Evolutionary conservation across 176 grass and related monocot genomes (phyloP), one percentile per base, ranked within the genome.

Genomic region (Echinochloa phyllopogon): DNA sequence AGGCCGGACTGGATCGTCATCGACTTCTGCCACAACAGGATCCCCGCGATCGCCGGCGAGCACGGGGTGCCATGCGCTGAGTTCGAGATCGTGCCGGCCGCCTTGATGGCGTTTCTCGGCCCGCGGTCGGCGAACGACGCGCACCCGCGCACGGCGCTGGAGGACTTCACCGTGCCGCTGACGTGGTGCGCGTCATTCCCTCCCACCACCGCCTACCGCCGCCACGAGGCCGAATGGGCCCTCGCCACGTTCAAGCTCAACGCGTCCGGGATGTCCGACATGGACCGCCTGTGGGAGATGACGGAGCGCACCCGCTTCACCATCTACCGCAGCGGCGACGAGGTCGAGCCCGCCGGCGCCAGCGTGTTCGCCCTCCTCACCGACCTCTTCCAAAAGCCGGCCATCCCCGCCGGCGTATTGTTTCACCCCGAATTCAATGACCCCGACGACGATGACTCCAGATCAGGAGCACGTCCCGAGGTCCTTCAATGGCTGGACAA

Each of bases 11-110:
- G 91, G 84, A 70, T 93, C 33, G 21, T 93, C 17, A 8, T 58
- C 45, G 91, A 93, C 85, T 93, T 85, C 65, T 8, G 62, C 17
- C 71, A 81, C 4, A 48, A 87, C 42, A 87, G 84, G 91, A 6
- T 84, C 2, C 84, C 87, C 0, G 8, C 51, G 15, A 74, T 93
- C 58, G 87, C 87, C 5, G 23, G 42, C 39, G 42, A 66, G 55
- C 45, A 75, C 75, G 52, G 18, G 37, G 38, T 83, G 39, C 86
- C 86, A 15, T 93, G 87, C 49, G 60, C 62, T 5, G 44, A 3
- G 21, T 87, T 88, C 75, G 20, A 14, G 6, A 52, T 85, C 14
- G 21, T 65, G 18, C 43, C 20, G 13, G 42, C 39, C 33, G 8
- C 9, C 9, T 0, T 10, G 1, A 8, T 45, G 10, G 88, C 70